A percentile compares a stretch with the other conserved stretches of the same genome.
Evolutionary conservation across 208 protist species (phyloP).

Genomic region (Crithidia expoeki): DNA sequence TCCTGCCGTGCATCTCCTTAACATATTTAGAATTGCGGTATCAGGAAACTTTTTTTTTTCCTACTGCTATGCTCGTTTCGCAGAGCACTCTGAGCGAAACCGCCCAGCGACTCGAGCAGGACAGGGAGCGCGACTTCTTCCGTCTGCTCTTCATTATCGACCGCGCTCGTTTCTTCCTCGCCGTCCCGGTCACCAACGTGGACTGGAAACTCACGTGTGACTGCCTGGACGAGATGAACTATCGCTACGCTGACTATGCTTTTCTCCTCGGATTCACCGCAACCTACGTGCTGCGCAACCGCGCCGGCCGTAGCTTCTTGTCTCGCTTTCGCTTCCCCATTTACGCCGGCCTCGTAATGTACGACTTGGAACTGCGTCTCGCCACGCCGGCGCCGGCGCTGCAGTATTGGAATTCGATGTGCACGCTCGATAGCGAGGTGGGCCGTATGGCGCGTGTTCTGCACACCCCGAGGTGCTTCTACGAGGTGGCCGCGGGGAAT

Average conservation of each 20-base stretch:
- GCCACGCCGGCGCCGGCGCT: conserved; percentile 59
- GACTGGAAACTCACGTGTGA: conserved; percentile 72
- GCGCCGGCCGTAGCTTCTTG: conserved; percentile 35
- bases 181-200: conserved; percentile 38
- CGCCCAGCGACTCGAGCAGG: conserved; percentile 46
- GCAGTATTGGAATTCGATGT: conserved; percentile 79
- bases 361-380: conserved; percentile 61
- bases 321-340: conserved; percentile 53
- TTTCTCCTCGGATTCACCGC: conserved; percentile 69
- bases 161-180: conserved; percentile 16
- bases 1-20: too few relatives aligned
- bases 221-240: conserved; percentile 85
- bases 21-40: too few relatives aligned
- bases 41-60: background rate
- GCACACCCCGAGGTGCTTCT: conserved; percentile 61
- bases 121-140: conserved; percentile 67
- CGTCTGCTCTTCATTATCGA: conserved; percentile 49
- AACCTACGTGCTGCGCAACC: conserved; percentile 41
- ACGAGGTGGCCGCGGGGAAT: conserved; percentile 39
- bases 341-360: conserved; percentile 73
- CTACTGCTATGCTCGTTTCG: conserved; percentile 39
- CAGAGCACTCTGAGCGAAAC: conserved; percentile 39
- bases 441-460: conserved; percentile 59
- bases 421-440: conserved; percentile 59
- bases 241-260: conserved; percentile 73